These are phyloP conservation scores for Neonectria sp. DNA, from an alignment of 2,329 filamentous ascomycete genomes.

Conservation along the genomic window DNA sequence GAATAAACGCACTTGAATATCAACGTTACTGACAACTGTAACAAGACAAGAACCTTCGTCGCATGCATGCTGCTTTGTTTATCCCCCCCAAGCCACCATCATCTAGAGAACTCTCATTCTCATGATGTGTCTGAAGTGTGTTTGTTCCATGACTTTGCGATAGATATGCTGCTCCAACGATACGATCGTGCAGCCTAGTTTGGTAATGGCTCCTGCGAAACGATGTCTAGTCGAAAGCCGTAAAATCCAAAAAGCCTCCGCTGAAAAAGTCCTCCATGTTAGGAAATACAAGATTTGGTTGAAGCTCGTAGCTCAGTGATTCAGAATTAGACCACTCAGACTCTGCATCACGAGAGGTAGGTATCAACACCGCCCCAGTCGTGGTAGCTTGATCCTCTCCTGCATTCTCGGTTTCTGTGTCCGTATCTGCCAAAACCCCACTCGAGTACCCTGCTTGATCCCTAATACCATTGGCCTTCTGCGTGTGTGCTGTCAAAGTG, in stretches of 20 bases:
- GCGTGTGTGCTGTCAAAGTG: not conserved
- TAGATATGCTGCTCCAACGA: too few species aligned
- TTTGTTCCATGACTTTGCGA: too few species aligned
- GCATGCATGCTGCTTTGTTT: too few species aligned
- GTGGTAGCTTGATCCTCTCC: not conserved
- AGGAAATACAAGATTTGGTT: not conserved
- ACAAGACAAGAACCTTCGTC: too few species aligned
- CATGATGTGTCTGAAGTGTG: too few species aligned
- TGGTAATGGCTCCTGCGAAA: too few species aligned
- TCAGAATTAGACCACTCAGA: not conserved
- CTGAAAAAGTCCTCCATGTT: constrained; percentile 2
- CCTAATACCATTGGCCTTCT: not conserved
- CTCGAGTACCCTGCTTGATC: not conserved
- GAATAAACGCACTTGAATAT: too few species aligned
- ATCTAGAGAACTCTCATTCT: too few species aligned
- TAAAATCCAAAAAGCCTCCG: not conserved
- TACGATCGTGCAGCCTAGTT: too few species aligned
- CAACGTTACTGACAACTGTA: too few species aligned
- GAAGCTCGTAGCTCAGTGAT: not conserved
- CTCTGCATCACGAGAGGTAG: not conserved
- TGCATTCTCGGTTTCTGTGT: not conserved
- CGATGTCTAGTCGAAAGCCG: not conserved
- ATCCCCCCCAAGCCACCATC: too few species aligned
- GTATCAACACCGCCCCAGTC: not conserved
- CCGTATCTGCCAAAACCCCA: not conserved